A percentile compares a stretch with the other conserved stretches of the same genome.
Conservation (phyloP, 805 yeast genomes). For the Candida germanica region DNA sequence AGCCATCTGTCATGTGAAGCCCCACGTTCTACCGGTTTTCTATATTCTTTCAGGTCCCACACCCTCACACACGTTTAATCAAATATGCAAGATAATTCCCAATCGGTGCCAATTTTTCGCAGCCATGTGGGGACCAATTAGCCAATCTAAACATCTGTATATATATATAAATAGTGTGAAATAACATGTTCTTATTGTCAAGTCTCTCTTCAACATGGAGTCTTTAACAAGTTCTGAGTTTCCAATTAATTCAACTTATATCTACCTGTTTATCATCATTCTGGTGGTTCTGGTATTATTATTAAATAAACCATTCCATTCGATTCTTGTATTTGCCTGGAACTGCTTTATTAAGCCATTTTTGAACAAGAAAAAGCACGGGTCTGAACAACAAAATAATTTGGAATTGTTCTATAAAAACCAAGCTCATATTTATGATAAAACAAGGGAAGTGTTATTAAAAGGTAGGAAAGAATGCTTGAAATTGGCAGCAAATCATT, state of each 20-base stretch:
- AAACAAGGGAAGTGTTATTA: slow-evolving; percentile 61
- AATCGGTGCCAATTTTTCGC: slow-evolving; percentile 8
- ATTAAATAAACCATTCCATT: slow-evolving; percentile 6
- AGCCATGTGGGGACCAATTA: slow-evolving; percentile 8
- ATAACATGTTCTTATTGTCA: too few species aligned
- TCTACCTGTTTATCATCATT: slow-evolving; percentile 1
- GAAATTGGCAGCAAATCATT: slow-evolving; percentile 56
- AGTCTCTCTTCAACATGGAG: slow-evolving; percentile 9
- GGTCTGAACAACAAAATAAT: slow-evolving; percentile 48
- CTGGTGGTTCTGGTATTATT: background rate
- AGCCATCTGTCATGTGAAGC: too few species aligned
- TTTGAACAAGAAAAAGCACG: slow-evolving; percentile 23
- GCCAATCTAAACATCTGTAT: background rate
- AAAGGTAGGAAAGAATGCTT: slow-evolving; percentile 71
- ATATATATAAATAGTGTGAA: too few species aligned
- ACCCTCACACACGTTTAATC: background rate
- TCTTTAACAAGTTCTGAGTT: slow-evolving; percentile 2
- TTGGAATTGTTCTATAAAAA: slow-evolving; percentile 70
- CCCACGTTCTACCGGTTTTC: too few species aligned
- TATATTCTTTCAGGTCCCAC: too few species aligned
- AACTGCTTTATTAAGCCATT: slow-evolving; percentile 63
- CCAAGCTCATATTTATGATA: slow-evolving; percentile 76
- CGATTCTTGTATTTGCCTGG: slow-evolving; percentile 35
- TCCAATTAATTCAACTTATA: background rate
- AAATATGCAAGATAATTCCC: background rate